Evolutionary conservation across 495 filamentous ascomycete species (phyloP).

Genomic region (Oleoguttula mirabilis): DNA sequence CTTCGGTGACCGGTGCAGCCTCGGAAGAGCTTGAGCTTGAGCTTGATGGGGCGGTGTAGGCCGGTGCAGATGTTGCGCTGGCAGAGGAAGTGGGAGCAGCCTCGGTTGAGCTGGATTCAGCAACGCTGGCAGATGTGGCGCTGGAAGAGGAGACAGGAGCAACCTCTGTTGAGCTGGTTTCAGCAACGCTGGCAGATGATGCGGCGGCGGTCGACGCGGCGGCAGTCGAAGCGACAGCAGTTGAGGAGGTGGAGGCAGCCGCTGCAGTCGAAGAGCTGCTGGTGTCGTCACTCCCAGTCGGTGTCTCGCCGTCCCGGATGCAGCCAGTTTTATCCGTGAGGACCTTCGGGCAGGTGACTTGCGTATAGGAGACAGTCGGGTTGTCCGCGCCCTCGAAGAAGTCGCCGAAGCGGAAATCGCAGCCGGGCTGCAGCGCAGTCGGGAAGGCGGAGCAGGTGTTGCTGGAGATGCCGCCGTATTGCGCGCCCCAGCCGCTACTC

Average conservation of each 20-base stretch:
- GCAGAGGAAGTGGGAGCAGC: neutral
- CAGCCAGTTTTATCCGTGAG: conserved; percentile 48
- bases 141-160: conserved; percentile 2
- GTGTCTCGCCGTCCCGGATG: conserved; percentile 15
- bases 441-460: conserved; percentile 46
- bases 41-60: neutral
- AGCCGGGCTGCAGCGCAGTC: conserved; percentile 45
- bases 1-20: neutral
- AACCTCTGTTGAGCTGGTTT: neutral
- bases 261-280: conserved; percentile 1
- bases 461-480: conserved; percentile 48
- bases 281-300: conserved; percentile 7
- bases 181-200: neutral
- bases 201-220: neutral
- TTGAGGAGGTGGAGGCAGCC: neutral
- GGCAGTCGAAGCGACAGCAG: neutral
- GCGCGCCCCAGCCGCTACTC: conserved; percentile 3
- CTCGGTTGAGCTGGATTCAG: neutral
- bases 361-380: conserved; percentile 42
- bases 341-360: conserved; percentile 48
- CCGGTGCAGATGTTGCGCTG: neutral
- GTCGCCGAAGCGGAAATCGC: conserved; percentile 53
- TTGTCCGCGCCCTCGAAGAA: conserved; percentile 54
- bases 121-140: neutral
- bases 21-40: neutral